Base-by-base conservation (phyloP, 495 filamentous ascomycete species). In the Penicillium manginii region DNA sequence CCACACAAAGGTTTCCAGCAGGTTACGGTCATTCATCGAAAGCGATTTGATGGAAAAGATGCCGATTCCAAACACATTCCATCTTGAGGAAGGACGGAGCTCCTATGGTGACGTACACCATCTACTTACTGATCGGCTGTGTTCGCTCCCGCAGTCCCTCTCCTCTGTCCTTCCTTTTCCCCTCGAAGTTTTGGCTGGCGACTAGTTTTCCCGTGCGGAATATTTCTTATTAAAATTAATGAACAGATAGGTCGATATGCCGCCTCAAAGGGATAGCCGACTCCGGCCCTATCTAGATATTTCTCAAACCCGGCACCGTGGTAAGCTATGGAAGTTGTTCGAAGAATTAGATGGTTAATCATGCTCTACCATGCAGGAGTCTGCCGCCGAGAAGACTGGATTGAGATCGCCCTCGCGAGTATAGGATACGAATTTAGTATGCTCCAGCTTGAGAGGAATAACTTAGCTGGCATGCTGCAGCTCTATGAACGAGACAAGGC, bases 371-470 rank as follows among this genome's bases (percentile, higher is more conserved):
- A 42, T 42, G 39, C 39, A 42, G 39, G 39, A n/a, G 39, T 18
- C 39, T 42, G 2, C 7, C 1, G 12, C 12, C 1, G 39, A 42
- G 39, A 42, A 42, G 39, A 42, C 39, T 42, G 39, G 39, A 42
- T 42, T 2, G 7, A 18, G 39, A 17, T 42, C 7, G n/a, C 39
- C 14, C 39, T 42, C 17, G 39, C 4, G 39, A 42, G n/a, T 18
- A 18, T 42, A 1, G 39, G 17, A 42, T 42, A 42, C 39, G 12
- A 42, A 42, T 42, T 42, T 7, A 42, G 39, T 42, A 42, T 42
- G 39, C 39, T 42, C 39, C 39, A 42, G 39, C 39, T 42, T 42
- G 12, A 42, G 39, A 42, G 39, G 39, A 42, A 42, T 42, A 42
- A 42, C 12, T 42, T 42, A 42, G 39, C 39, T 7, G 7, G 39